Conservation (phyloP, 129 eudicot species). For the Arctium minus region DNA sequence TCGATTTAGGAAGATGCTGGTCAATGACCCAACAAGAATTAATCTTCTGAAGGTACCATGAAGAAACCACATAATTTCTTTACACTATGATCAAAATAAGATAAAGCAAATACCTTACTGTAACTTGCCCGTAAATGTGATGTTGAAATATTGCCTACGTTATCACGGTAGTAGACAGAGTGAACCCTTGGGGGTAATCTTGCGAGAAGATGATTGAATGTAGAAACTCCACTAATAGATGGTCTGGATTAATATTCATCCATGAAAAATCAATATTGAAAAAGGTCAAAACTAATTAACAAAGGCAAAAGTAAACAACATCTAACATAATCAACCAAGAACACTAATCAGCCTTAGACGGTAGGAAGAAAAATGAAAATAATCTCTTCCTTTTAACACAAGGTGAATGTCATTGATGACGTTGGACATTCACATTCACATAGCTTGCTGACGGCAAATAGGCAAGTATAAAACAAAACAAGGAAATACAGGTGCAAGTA, state of each 20-base stretch:
- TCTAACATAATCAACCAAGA: neutral
- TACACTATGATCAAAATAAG: neutral
- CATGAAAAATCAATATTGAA: conserved; percentile 39
- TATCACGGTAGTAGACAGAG: conserved; percentile 97
- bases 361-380: neutral
- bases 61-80: neutral
- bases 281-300: conserved; percentile 10
- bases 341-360: neutral
- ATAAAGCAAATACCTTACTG: conserved; percentile 56
- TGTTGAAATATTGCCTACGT: conserved; percentile 88
- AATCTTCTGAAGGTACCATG: neutral
- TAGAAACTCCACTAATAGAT: conserved; percentile 58
- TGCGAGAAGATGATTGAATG: conserved; percentile 36
- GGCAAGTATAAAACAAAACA: neutral
- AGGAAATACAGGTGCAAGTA: neutral
- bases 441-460: neutral
- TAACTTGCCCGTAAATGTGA: conserved; percentile 71
- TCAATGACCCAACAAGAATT: too few species aligned
- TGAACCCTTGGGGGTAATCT: conserved; percentile 95
- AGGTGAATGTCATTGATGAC: neutral
- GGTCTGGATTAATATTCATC: conserved; percentile 90
- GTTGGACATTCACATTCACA: neutral
- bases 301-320: neutral
- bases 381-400: neutral
- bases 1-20: too few species aligned